Conservation (phyloP, 805 yeast species). For the Saturnispora silvae region DNA sequence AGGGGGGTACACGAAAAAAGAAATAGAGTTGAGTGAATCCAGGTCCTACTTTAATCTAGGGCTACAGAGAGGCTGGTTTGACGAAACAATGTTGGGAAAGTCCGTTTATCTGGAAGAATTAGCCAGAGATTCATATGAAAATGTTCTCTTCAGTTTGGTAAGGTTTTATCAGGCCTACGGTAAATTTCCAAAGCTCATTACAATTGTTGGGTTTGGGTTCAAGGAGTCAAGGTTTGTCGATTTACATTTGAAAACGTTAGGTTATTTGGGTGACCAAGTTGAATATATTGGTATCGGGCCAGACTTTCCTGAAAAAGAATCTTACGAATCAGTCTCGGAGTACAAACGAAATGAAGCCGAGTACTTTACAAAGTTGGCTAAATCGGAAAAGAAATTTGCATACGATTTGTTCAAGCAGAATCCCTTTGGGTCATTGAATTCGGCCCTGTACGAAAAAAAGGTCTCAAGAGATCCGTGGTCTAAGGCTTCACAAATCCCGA, state of each 20-base stretch:
- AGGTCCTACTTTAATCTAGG: conserved; percentile 44
- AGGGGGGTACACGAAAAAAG: conserved; percentile 65
- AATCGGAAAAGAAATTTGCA: conserved; percentile 44
- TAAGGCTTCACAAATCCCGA: conserved; percentile 5
- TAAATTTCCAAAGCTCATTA: conserved; percentile 39
- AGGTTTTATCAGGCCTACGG: conserved; percentile 38
- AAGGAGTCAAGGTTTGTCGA: conserved; percentile 50
- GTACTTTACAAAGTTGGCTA: conserved; percentile 38
- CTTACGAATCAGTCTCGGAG: conserved; percentile 6
- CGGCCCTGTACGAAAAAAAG: conserved; percentile 37
- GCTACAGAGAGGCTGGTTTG: conserved; percentile 21
- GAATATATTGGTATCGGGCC: conserved; percentile 54
- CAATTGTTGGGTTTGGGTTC: conserved; percentile 67
- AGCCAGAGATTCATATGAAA: conserved; percentile 75
- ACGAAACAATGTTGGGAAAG: conserved; percentile 1
- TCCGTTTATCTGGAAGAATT: conserved; percentile 48
- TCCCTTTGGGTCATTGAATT: conserved; percentile 43
- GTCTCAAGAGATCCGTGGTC: conserved; percentile 43
- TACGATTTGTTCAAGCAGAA: conserved; percentile 41
- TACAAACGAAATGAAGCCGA: conserved; percentile 17
- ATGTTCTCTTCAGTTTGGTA: conserved; percentile 50
- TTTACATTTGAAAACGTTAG: conserved; percentile 44
- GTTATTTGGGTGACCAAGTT: conserved; percentile 24
- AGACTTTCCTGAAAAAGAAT: conserved; percentile 24
- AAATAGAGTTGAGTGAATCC: conserved; percentile 44